Evolutionary conservation across 2,329 filamentous ascomycete genomes (phyloP).

Genomic region (Colletotrichum costaricense): DNA sequence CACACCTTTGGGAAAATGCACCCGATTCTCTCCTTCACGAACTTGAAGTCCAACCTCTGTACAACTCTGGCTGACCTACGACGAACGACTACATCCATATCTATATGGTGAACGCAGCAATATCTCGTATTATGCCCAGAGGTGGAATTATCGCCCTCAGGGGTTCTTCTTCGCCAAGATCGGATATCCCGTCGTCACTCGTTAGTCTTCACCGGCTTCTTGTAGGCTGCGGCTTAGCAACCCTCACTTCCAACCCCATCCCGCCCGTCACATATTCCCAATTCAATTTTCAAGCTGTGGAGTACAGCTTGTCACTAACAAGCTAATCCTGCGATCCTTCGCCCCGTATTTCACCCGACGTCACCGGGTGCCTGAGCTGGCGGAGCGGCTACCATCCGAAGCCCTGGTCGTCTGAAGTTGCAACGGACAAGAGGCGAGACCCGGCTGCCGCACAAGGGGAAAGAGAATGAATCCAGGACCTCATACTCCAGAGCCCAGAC

Average conservation of each 20-base stretch:
- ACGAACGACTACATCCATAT: too few species aligned
- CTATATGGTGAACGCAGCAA: too few species aligned
- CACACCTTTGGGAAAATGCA: too few species aligned
- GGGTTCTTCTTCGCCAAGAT: not conserved
- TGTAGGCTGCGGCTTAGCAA: not conserved
- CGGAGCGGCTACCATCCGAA: not conserved
- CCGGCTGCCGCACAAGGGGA: not conserved
- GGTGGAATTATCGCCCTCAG: not conserved
- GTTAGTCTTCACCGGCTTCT: not conserved
- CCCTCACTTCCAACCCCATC: not conserved
- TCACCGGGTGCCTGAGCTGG: not conserved
- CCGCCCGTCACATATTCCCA: too few species aligned
- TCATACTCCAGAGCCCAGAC: not conserved
- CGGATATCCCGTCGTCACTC: not conserved
- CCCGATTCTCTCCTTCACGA: too few species aligned
- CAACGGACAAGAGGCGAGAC: not conserved
- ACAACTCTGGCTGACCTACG: not conserved
- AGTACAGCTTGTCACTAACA: not conserved
- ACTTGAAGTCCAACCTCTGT: not conserved
- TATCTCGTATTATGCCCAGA: not conserved
- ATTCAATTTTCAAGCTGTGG: not conserved
- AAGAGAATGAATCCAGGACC: not conserved
- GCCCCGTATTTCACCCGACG: not conserved
- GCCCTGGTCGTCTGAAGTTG: conserved; percentile 1
- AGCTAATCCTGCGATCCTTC: not conserved